Base-by-base conservation (phyloP, 176 grass and related monocot genomes). In the Elymus sibiricus region DNA sequence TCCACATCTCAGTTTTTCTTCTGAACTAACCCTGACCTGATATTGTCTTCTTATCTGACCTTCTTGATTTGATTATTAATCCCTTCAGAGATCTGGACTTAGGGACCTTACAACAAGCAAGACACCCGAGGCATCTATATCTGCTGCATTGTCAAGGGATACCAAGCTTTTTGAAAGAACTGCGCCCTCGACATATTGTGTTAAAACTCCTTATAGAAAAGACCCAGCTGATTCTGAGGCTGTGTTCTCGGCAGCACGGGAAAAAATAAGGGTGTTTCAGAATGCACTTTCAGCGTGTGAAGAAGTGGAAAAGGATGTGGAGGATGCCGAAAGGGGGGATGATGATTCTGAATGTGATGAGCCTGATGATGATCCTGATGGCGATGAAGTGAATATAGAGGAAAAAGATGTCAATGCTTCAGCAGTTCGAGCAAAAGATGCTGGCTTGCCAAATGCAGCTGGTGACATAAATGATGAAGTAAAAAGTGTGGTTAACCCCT, bases 51-150 rank as follows among this genome's bases (percentile, higher is more conserved):
- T 34, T 82, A 56, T 34, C 35, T 15, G 70, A 47, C 24, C 12
- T 85, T 82, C 44, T 84, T 75, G 43, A 43, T 83, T 77, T 73
- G 64, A 27, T 64, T 83, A 12, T 84, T 78, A 12, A 78, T 82
- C 77, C 72, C 37, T 90, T 58, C 61, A 99, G 97, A 96, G 86
- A 93, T 99, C 97, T 90, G 94, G 97, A 29, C 42, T 99, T 70
- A 99, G 97, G 79, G 97, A 99, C 64, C 88, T 99, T 43, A 99
- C 97, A 79, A 99, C 97, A 37, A 99, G 97, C 85, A 99, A 96
- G 90, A 99, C 94, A 66, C 97, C 97, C 5, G 97, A 99, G 84
- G 97, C 97, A 71, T 99, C 97, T 79, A 96, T 99, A 91, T 91
- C 94, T 46, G 97, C 94, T 55, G 97, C 97, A 73, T 89, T 99